A percentile compares a stretch with the other conserved stretches of the same genome.
These are phyloP conservation scores for Viridothelium virens DNA, from an alignment of 495 filamentous ascomycete genomes.

Conservation along the genomic window DNA sequence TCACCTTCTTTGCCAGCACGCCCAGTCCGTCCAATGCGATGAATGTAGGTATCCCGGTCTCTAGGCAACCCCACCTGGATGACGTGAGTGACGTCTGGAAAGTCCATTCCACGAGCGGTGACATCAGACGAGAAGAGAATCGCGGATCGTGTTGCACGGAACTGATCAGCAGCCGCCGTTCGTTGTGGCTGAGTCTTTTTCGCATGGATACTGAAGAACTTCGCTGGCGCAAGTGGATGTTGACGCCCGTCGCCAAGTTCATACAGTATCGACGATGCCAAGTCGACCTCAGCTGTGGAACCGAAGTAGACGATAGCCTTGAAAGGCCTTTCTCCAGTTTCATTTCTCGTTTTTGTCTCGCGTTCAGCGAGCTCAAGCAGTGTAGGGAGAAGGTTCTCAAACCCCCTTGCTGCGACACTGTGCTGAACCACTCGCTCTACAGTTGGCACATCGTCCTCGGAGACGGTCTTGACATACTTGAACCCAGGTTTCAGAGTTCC, in stretches of 20 bases:
- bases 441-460: slow-evolving; percentile 69
- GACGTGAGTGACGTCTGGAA: slow-evolving; percentile 85
- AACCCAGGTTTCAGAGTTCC: slow-evolving; percentile 63
- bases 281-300: slow-evolving; percentile 60
- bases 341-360: slow-evolving; percentile 37
- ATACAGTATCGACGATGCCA: slow-evolving; percentile 45
- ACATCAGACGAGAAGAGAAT: slow-evolving; percentile 92
- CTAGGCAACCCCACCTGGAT: slow-evolving; percentile 72
- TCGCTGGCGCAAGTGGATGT: slow-evolving; percentile 42
- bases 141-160: slow-evolving; percentile 53
- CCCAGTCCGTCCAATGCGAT: slow-evolving; percentile 70
- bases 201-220: slow-evolving; percentile 67
- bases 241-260: slow-evolving; percentile 24
- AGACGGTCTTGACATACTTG: slow-evolving; percentile 75
- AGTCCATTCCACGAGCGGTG: slow-evolving; percentile 93
- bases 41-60: slow-evolving; percentile 74
- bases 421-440: slow-evolving; percentile 78
- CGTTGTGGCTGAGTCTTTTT: slow-evolving; percentile 62
- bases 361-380: slow-evolving; percentile 65
- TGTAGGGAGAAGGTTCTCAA: slow-evolving; percentile 70
- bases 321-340: slow-evolving; percentile 53
- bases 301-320: slow-evolving; percentile 91
- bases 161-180: slow-evolving; percentile 59
- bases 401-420: slow-evolving; percentile 52
- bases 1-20: slow-evolving; percentile 69